Conservation (phyloP, 805 yeast species). For the Saturnispora gosingensis region DNA sequence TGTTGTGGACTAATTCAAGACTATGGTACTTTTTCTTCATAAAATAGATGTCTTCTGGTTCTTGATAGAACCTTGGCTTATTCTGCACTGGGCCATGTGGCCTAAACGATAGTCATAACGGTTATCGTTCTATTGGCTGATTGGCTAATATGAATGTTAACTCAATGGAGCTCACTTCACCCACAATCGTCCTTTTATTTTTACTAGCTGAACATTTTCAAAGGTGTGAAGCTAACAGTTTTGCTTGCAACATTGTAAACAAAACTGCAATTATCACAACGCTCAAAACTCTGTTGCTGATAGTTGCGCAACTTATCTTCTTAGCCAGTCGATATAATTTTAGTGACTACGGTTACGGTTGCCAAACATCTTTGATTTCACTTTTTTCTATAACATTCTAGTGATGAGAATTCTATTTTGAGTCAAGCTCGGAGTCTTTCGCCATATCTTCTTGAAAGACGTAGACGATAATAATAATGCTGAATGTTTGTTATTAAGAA, state of each 20-base stretch:
- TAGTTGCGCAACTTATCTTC: neutral
- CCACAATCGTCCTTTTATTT: conserved; percentile 14
- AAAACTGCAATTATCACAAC: neutral
- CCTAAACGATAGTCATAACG: conserved; percentile 20
- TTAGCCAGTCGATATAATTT: conserved; percentile 1
- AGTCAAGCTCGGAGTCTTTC: conserved; percentile 20
- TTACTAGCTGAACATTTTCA: conserved; percentile 16
- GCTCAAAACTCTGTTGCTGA: neutral
- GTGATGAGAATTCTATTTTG: conserved; percentile 13
- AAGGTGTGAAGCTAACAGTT: conserved; percentile 13
- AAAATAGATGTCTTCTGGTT: neutral
- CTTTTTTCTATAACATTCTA: neutral
- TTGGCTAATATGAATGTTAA: conserved; percentile 9
- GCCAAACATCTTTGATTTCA: neutral
- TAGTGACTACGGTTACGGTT: no score
- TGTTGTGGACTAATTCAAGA: neutral
- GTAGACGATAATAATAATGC: conserved; percentile 14
- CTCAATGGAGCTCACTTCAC: conserved; percentile 24
- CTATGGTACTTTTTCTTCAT: neutral
- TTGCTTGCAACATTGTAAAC: neutral
- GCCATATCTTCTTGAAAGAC: conserved; percentile 14
- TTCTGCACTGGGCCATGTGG: conserved; percentile 17
- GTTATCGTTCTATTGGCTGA: conserved; percentile 10
- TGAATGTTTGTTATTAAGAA: conserved; percentile 3
- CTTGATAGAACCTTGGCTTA: conserved; percentile 9